Percentiles rank a stretch among this genome's conserved stretches.
Conservation (phyloP, 192 early-diverging fungal species). For the Phlyctochytrium bullatum region DNA sequence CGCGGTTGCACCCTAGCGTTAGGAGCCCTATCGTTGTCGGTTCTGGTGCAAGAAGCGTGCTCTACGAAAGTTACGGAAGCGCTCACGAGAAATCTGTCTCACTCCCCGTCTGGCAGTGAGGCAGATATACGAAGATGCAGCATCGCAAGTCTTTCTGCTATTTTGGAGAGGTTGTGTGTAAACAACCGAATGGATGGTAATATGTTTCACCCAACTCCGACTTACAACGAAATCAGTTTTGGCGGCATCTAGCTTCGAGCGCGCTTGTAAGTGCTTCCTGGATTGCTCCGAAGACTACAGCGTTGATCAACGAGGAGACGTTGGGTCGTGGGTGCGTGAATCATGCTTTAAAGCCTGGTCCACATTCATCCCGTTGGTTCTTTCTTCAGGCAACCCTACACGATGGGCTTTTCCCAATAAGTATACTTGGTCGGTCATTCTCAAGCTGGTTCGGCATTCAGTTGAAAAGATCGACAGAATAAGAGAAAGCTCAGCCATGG, state of each 20-base stretch:
- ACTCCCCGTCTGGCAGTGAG: no score
- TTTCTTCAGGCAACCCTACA: not conserved
- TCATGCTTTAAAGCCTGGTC: constrained; percentile 59
- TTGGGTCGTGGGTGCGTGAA: constrained; percentile 90
- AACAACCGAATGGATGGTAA: no score
- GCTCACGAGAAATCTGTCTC: no score
- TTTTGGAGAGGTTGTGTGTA: no score
- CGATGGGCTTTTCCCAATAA: not conserved
- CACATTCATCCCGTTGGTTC: constrained; percentile 21
- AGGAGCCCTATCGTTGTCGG: constrained; percentile 46
- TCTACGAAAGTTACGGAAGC: no score
- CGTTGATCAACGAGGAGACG: constrained; percentile 88
- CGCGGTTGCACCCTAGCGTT: constrained; percentile 67
- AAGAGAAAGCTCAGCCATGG: constrained; percentile 66
- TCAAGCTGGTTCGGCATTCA: constrained; percentile 64
- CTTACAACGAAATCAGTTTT: no score
- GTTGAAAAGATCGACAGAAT: constrained; percentile 93
- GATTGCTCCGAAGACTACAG: constrained; percentile 75
- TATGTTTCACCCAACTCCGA: no score
- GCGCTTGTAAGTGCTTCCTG: no score
- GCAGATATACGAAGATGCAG: no score
- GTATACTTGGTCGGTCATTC: constrained; percentile 31
- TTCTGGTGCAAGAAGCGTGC: no score
- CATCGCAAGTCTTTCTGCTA: no score
- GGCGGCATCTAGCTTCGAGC: no score